Evolutionary conservation across 805 yeast genomes (phyloP).

Genomic region (Yamadazyma tumulicola): DNA sequence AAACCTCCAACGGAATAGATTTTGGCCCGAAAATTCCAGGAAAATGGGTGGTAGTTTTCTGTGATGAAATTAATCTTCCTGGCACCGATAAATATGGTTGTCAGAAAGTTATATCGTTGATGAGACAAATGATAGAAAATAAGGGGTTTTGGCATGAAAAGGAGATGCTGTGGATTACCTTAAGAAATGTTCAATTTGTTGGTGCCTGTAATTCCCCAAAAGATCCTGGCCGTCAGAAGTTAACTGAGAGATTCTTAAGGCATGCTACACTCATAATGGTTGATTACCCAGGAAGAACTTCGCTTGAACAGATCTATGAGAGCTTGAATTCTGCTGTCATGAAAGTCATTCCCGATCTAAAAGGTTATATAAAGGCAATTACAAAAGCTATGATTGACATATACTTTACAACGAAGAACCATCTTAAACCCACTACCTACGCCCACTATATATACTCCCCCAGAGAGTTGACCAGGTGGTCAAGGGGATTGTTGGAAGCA

Average conservation of each 20-base stretch:
- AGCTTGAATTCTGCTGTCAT: slow-evolving; percentile 55
- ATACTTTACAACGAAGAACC: slow-evolving; percentile 42
- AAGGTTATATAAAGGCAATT: slow-evolving; percentile 49
- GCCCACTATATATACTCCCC: slow-evolving; percentile 80
- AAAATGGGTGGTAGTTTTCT: slow-evolving; percentile 75
- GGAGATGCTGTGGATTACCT: slow-evolving; percentile 61
- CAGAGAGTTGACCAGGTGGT: slow-evolving; percentile 87
- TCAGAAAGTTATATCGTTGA: slow-evolving; percentile 63
- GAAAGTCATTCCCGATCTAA: slow-evolving; percentile 56
- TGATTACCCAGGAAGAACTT: slow-evolving; percentile 67
- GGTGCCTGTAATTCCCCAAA: slow-evolving; percentile 94
- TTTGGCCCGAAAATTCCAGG: slow-evolving; percentile 61
- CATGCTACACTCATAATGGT: slow-evolving; percentile 66
- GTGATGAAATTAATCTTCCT: slow-evolving; percentile 90
- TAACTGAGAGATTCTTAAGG: slow-evolving; percentile 62
- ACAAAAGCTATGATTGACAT: slow-evolving; percentile 66
- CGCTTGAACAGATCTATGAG: slow-evolving; percentile 65
- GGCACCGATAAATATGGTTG: slow-evolving; percentile 67
- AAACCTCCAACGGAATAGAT: slow-evolving; percentile 47
- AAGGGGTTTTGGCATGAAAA: slow-evolving; percentile 72
- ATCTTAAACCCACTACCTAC: slow-evolving; percentile 36
- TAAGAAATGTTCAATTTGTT: slow-evolving; percentile 72
- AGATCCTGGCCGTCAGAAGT: slow-evolving; percentile 65
- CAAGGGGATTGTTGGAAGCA: slow-evolving; percentile 64
- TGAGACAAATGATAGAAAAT: slow-evolving; percentile 71